Base-by-base conservation (phyloP, 2,329 filamentous ascomycete genomes). In the Aspergillus aculeatinus region DNA sequence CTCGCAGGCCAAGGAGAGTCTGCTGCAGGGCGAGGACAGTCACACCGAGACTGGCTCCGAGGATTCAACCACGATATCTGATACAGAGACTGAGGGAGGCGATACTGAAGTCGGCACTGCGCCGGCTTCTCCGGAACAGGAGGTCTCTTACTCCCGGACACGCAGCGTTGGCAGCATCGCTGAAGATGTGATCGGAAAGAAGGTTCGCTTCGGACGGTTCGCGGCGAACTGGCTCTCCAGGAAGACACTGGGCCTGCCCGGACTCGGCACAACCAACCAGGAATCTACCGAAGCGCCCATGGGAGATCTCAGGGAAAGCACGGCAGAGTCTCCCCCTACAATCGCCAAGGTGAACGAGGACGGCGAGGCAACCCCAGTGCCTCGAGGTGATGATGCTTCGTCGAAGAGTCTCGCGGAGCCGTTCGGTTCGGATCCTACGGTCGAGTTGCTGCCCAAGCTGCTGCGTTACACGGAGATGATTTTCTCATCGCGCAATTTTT, bases 161-260 rank as follows among this genome's bases (percentile, higher is more conserved):
- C 74, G 70, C n/a, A 74, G 70, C 19, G 66, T 74, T 39, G 74
- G 72, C 52, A 92, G 88, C 66, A 87, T 97, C 60, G 92, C 89
- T 0, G 88, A 96, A 74, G 91, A 98, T 78, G 93, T 98, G 1
- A 94, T 97, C 57, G 86, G 87, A 42, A 88, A 86, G 59, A 89
- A 87, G 67, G 92, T 93, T 0, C 88, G 87, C 63, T 98, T 97
- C 74, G 94, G 93, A 4, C 84, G 91, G 42, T 97, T 98, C 73
- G 91, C 94, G 0, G 86, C 92, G 63, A 87, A 89, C 61, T 99
- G 95, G 95, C 95, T 98, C 72, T 95, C 91, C 48, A 87, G 86
- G 64, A 89, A 87, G 62, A 92, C 91, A 0, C 94, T 92, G 90
- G 88, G 87, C 55, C 80, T 87, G 61, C 89, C 90, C 61, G 87